Conservation (phyloP, 2,329 filamentous ascomycete genomes). For the Fusarium secorum region DNA sequence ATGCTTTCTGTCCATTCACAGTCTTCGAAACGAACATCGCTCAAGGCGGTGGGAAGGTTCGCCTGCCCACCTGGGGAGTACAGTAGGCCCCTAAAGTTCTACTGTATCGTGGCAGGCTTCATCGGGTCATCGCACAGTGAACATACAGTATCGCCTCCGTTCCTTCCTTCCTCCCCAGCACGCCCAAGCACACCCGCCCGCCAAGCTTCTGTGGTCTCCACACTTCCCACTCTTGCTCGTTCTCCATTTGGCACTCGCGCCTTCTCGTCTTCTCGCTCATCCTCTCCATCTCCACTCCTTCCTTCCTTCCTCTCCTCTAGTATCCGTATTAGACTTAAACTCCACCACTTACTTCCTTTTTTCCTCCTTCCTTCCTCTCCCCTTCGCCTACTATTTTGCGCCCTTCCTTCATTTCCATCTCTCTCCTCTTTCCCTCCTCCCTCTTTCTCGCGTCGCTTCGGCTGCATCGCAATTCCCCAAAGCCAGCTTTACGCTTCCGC, state of each 20-base stretch:
- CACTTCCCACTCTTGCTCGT: constrained; percentile 18
- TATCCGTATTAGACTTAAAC: constrained; percentile 40
- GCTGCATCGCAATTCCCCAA: constrained; percentile 23
- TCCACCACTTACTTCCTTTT: constrained; percentile 45
- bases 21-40: background rate
- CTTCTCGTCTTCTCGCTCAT: constrained; percentile 7
- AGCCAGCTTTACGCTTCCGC: constrained; percentile 25
- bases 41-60: constrained; percentile 18
- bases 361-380: constrained; percentile 33
- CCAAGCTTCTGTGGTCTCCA: constrained; percentile 30
- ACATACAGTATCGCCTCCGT: constrained; percentile 30
- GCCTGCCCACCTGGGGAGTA: background rate
- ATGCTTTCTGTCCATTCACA: constrained; percentile 29
- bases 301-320: constrained; percentile 46
- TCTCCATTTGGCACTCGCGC: constrained; percentile 32
- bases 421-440: constrained; percentile 39
- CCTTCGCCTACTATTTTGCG: constrained; percentile 42
- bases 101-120: constrained; percentile 12
- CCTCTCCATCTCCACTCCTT: constrained; percentile 20
- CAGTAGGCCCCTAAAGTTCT: background rate
- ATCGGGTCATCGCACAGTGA: constrained; percentile 12
- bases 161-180: constrained; percentile 26
- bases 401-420: constrained; percentile 44
- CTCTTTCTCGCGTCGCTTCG: constrained; percentile 42
- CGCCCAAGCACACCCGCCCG: constrained; percentile 36